Evolutionary conservation across 2,329 filamentous ascomycete species (phyloP).

Genomic region (Cercospora citrullina): DNA sequence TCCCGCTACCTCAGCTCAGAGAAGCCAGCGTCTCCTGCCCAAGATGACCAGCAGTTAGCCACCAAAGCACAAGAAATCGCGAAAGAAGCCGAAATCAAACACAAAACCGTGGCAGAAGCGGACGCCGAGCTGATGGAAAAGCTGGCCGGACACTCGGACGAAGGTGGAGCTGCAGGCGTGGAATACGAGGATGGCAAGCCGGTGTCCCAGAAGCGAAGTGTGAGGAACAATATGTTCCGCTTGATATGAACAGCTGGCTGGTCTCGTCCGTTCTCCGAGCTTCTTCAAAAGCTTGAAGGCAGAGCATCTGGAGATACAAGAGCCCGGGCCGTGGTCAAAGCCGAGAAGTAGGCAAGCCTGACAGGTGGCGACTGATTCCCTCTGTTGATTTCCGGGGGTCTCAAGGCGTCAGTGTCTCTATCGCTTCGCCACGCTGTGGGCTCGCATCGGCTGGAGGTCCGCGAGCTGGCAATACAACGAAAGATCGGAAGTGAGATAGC

Average conservation of each 20-base stretch:
- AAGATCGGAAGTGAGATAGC: not conserved
- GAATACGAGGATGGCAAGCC: slow-evolving; percentile 75
- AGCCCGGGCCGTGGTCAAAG: not conserved
- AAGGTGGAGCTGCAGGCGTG: slow-evolving; percentile 68
- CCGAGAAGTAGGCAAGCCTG: not conserved
- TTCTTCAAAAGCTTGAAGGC: not conserved
- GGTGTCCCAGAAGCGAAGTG: slow-evolving; percentile 69
- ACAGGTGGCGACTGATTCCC: not conserved
- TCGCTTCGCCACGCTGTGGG: not conserved
- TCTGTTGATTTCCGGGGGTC: not conserved
- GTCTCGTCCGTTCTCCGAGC: not conserved
- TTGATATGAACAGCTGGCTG: slow-evolving; percentile 53
- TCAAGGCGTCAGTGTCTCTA: not conserved
- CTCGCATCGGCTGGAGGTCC: not conserved
- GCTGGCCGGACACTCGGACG: slow-evolving; percentile 66
- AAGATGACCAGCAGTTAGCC: slow-evolving; percentile 24
- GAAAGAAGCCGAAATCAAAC: slow-evolving; percentile 25
- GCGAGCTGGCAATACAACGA: not conserved
- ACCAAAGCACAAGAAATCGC: slow-evolving; percentile 20
- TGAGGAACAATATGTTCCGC: slow-evolving; percentile 76
- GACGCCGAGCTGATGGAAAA: slow-evolving; percentile 67
- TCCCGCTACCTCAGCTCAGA: not conserved
- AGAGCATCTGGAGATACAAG: not conserved
- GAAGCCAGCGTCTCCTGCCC: slow-evolving; percentile 12
- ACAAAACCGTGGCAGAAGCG: slow-evolving; percentile 61